Evolutionary conservation across 2,329 filamentous ascomycete species (phyloP).

Genomic region (Fusarium clavum): DNA sequence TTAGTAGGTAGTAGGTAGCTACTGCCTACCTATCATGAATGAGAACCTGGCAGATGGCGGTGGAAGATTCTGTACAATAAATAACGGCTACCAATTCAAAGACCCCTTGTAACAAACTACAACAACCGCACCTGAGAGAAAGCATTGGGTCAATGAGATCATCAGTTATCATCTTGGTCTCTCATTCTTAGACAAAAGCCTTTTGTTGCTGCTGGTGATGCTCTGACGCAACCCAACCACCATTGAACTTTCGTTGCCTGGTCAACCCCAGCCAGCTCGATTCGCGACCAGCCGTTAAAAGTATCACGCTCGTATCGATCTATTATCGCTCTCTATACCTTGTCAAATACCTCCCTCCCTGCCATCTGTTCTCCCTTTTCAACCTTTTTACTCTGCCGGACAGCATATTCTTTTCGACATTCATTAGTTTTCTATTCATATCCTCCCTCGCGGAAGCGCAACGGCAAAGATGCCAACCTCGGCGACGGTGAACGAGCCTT

Average conservation of each 20-base stretch:
- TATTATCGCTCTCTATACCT: conserved; percentile 7
- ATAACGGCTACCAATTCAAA: conserved; percentile 8
- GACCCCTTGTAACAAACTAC: conserved; percentile 1
- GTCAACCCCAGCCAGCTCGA: conserved; percentile 43
- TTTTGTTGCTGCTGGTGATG: conserved; percentile 43
- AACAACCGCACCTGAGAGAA: background rate
- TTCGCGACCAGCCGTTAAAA: conserved; percentile 34
- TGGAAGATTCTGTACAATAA: conserved; percentile 30
- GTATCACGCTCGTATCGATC: conserved; percentile 19
- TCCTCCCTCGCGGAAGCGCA: conserved; percentile 3
- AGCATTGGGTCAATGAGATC: conserved; percentile 16
- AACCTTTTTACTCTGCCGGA: conserved; percentile 21
- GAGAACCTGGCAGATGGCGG: conserved; percentile 21
- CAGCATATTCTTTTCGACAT: conserved; percentile 36
- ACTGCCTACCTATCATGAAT: background rate
- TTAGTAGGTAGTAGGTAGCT: background rate
- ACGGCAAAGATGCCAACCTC: conserved; percentile 48
- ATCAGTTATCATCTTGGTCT: conserved; percentile 15
- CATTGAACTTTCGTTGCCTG: conserved; percentile 39
- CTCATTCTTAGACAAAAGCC: conserved; percentile 15
- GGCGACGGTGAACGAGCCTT: conserved; percentile 54
- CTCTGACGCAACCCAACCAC: conserved; percentile 36
- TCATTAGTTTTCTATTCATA: conserved; percentile 21
- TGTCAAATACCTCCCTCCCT: conserved; percentile 13
- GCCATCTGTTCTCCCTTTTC: background rate